Percentiles rank a stretch among this genome's conserved stretches.
phyloP scores from a whole-genome alignment of 2,329 filamentous ascomycete genomes.

The Hymenoscyphus fructigenus region DNA sequence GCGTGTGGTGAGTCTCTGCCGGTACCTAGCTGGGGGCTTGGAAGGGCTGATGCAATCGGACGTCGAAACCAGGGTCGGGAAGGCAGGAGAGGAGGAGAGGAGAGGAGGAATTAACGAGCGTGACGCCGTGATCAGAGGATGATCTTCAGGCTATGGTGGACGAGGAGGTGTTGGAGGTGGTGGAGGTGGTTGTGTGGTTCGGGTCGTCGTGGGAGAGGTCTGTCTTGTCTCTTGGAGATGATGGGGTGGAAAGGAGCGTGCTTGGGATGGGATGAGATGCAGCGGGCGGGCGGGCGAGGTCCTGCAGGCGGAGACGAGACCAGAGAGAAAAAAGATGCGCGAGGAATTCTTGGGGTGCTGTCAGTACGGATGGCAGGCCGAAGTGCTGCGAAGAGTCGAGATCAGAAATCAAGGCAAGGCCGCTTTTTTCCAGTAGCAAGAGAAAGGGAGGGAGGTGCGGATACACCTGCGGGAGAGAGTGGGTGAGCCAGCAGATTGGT shows the following conservation, averaged over 20 bases:
- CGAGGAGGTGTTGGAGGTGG: not conserved
- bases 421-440: not conserved
- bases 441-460: not conserved
- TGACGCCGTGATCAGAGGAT: slow-evolving; percentile 28
- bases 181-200: not conserved
- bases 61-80: not conserved
- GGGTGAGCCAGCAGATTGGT: not conserved
- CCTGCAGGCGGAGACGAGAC: not conserved
- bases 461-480: not conserved
- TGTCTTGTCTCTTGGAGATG: not conserved
- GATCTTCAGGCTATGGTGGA: slow-evolving; percentile 25
- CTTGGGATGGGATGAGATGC: slow-evolving; percentile 16
- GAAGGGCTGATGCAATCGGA: slow-evolving; percentile 13
- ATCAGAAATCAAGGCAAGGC: not conserved
- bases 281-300: slow-evolving; percentile 13
- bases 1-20: slow-evolving; percentile 16
- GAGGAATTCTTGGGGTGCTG: too few relatives aligned
- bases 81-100: slow-evolving; percentile 1
- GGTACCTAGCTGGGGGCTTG: slow-evolving; percentile 23
- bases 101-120: slow-evolving; percentile 31
- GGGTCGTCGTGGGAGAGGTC: not conserved
- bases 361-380: not conserved
- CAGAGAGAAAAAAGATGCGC: not conserved
- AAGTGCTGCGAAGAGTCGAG: not conserved
- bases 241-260: slow-evolving; percentile 26